Evolutionary conservation across 257 asterid species (phyloP), one percentile per base, ranked within the genome.

Genomic region (Fraxinus cuspidata): DNA sequence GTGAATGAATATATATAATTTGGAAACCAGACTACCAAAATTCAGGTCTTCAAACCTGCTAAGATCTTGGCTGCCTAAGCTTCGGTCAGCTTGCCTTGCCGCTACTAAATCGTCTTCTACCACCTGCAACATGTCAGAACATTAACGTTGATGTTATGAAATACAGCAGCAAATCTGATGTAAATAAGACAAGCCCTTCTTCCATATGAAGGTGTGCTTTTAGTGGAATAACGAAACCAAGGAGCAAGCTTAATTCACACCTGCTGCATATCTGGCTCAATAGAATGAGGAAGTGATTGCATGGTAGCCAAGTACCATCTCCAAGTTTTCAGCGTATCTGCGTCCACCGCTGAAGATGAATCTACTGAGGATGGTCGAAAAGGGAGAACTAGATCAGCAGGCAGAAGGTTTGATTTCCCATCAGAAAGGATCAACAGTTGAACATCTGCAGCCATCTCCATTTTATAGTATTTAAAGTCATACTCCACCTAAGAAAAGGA

Each of bases 241-340:
- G 27, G 47, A 68, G 34, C 42, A 63, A 7, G 18, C 42, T 31
- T 27, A 64, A 37, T 38, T 63, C 76, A 27, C 74, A 92, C 98
- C 97, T 91, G 90, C 85, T 91, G 97, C 92, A 93, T 78, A 10
- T 84, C 85, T 18, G 90, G 87, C 76, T 81, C 97, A 29, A 93
- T 93, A 21, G 92, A 73, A 85, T 95, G 98, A 28, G 96, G 80
- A 65, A 90, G 77, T 38, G 88, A 86, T 87, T 91, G 89, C 93
- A 93, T 82, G 68, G 97, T 84, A 73, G 93, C 96, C 84, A 95
- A 83, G 82, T 96, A 96, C 96, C 96, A 96, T 83, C 98, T 90
- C 96, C 96, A 96, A 84, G 88, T 84, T 80, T 82, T 83, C 80
- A 93, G 77, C 72, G 81, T 70, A 31, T 87, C 91, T 35, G 81